Conservation (phyloP, 2,329 filamentous ascomycete species). For the Gaeumannomyces sp. region DNA sequence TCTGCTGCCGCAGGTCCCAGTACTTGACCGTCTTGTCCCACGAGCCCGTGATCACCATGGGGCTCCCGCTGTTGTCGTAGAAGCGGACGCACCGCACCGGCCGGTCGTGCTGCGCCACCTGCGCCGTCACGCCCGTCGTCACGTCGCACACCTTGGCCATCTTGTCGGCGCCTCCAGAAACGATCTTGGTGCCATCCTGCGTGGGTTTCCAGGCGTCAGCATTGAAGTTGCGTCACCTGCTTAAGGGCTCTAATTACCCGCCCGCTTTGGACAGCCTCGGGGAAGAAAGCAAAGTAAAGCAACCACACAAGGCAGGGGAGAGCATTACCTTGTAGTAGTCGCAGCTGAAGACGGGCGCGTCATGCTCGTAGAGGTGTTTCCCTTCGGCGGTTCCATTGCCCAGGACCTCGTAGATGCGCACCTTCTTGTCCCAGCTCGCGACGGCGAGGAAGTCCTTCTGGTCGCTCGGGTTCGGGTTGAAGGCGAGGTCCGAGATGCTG, state of each 20-base stretch:
- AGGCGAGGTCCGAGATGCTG: constrained; percentile 80
- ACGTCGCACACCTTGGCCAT: constrained; percentile 84
- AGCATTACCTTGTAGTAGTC: constrained; percentile 78
- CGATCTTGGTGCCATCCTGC: constrained; percentile 85
- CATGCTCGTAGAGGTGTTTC: constrained; percentile 80
- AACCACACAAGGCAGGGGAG: too few relatives aligned
- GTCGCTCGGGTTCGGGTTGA: constrained; percentile 46
- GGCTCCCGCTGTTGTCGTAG: constrained; percentile 63
- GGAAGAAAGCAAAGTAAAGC: not conserved
- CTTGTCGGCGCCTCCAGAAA: constrained; percentile 86
- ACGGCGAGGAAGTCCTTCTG: constrained; percentile 76
- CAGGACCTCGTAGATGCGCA: constrained; percentile 91
- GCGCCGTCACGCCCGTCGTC: constrained; percentile 55
- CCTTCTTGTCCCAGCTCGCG: constrained; percentile 95
- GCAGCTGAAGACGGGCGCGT: constrained; percentile 74
- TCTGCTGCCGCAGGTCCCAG: constrained; percentile 69
- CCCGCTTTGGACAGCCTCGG: not conserved
- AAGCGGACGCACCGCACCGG: constrained; percentile 74
- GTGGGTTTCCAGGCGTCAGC: not conserved
- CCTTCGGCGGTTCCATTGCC: constrained; percentile 71
- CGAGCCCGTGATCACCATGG: constrained; percentile 85
- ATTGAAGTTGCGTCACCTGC: not conserved
- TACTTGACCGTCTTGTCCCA: constrained; percentile 91
- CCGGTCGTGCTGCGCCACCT: constrained; percentile 79
- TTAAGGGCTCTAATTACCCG: not conserved